Base-by-base conservation (phyloP, 2,329 filamentous ascomycete species). In the Colletotrichum nymphaeae region DNA sequence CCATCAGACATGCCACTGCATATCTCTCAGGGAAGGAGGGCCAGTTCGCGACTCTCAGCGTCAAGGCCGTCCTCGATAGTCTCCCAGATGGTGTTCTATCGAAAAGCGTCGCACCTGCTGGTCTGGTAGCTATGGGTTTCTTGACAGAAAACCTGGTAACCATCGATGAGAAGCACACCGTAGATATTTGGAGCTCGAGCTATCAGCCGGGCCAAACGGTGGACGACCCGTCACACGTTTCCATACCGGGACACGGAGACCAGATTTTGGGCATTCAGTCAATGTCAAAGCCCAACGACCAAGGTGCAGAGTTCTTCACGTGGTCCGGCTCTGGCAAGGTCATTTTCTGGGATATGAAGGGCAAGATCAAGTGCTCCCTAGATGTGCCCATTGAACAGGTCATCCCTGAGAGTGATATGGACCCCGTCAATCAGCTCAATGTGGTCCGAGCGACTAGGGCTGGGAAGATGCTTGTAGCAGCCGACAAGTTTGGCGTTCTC, bases 401-500 rank as follows among this genome's bases (percentile, higher is more conserved):
- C 19, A 82, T 84, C 32, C 78, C 84, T 4, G 86, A 86, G 52
- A 83, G 85, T 59, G 88, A 92, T 19, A 79, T 87, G 53, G 89
- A 90, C 12, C 77, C 83, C 1, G 76, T 82, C 8, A 93, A 93
- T 76, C 90, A 92, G 76, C 84, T 93, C 62, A 88, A 88, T 4
- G 88, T 89, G 75, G 88, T 91, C 56, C 86, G 87, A 69, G 88
- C 92, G 19, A 92, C 92, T 1, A 85, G 86, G 30, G 86, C 90
- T 52, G 92, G 90, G 37, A 88, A 88, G 57, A 88, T 92, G 56
- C 90, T 98, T 74, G 88, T 95, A n/a, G 91, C 93, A 4, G 96
- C 95, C 6, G 97, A 99, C 82, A 94, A 92, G 77, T 90, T 94
- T 74, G 97, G 97, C n/a, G 90, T 97, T 16, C 83, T 99, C 53